A percentile compares a stretch with the other conserved stretches of the same genome.
Conservation (phyloP, 139 green algal genomes). For the Yamagishiella unicocca region DNA sequence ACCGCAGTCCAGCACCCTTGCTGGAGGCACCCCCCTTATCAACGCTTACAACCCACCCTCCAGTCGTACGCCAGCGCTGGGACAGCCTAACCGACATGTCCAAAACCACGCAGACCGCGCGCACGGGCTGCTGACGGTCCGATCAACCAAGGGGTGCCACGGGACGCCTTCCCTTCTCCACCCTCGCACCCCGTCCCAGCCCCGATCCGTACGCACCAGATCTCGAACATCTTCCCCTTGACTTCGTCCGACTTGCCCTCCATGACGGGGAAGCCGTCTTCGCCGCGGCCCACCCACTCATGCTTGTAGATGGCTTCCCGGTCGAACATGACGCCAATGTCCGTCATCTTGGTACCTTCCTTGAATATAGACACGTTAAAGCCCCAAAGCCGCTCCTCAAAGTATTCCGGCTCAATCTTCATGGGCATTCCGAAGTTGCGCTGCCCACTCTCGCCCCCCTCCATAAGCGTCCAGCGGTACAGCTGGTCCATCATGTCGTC, state of each 20-base stretch:
- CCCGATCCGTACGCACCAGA: constrained; percentile 63
- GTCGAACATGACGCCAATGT: constrained; percentile 84
- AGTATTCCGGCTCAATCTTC: constrained; percentile 64
- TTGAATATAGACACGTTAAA: constrained; percentile 80
- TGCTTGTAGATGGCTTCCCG: constrained; percentile 69
- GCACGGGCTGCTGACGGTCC: too few species aligned
- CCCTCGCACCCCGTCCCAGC: neutral
- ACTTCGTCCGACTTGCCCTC: constrained; percentile 80
- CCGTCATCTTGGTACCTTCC: constrained; percentile 71
- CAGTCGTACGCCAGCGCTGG: too few species aligned
- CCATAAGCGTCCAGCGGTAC: constrained; percentile 74
- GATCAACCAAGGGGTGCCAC: too few species aligned
- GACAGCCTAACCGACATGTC: too few species aligned
- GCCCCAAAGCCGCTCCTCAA: constrained; percentile 69
- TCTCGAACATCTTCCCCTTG: constrained; percentile 83
- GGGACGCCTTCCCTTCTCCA: too few species aligned
- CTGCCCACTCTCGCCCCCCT: constrained; percentile 76
- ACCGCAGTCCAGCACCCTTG: too few species aligned
- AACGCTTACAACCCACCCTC: too few species aligned
- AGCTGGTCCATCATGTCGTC: constrained; percentile 91
- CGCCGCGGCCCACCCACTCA: constrained; percentile 82
- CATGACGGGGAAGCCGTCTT: constrained; percentile 82
- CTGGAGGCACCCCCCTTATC: too few species aligned
- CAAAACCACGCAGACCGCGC: too few species aligned
- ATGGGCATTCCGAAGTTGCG: constrained; percentile 83